Evolutionary conservation across 257 asterid genomes (phyloP).

Genomic region (Plantago elongata): DNA sequence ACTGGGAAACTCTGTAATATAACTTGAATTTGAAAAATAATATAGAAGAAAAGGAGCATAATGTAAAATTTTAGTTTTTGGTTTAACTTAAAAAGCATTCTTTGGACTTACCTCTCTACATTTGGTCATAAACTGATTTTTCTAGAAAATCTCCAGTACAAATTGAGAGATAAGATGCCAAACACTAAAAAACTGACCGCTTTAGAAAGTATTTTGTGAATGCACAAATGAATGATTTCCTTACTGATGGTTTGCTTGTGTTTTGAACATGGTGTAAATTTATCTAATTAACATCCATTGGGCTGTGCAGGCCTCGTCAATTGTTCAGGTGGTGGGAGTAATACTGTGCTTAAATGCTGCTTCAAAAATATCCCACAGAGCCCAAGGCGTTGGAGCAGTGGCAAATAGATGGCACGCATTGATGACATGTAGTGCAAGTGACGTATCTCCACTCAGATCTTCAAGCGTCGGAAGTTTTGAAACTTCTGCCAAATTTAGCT

Average conservation of each 20-base stretch:
- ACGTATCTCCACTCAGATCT: constrained; percentile 27
- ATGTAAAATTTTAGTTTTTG: too few species aligned
- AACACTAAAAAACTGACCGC: too few species aligned
- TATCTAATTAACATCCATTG: background rate
- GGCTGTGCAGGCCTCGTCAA: constrained; percentile 33
- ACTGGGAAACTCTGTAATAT: too few species aligned
- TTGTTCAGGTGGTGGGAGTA: constrained; percentile 44
- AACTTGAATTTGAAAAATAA: too few species aligned
- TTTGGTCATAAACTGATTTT: too few species aligned
- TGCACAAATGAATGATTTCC: background rate
- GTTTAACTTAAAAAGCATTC: too few species aligned
- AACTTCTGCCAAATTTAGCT: constrained; percentile 18
- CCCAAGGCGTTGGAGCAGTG: constrained; percentile 39
- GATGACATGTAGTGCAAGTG: constrained; percentile 34
- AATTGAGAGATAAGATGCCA: too few species aligned
- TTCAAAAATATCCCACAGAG: constrained; percentile 46
- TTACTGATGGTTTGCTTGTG: background rate
- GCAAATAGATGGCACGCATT: constrained; percentile 47
- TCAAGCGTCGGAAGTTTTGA: constrained; percentile 29
- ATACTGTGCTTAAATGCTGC: constrained; percentile 48
- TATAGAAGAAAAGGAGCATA: too few species aligned
- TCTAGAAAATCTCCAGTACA: too few species aligned
- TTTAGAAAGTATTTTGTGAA: too few species aligned
- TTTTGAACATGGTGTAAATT: background rate
- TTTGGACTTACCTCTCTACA: too few species aligned